Conservation (phyloP, 1,139 yeast genomes). For the Hyphopichia buzzinii region DNA sequence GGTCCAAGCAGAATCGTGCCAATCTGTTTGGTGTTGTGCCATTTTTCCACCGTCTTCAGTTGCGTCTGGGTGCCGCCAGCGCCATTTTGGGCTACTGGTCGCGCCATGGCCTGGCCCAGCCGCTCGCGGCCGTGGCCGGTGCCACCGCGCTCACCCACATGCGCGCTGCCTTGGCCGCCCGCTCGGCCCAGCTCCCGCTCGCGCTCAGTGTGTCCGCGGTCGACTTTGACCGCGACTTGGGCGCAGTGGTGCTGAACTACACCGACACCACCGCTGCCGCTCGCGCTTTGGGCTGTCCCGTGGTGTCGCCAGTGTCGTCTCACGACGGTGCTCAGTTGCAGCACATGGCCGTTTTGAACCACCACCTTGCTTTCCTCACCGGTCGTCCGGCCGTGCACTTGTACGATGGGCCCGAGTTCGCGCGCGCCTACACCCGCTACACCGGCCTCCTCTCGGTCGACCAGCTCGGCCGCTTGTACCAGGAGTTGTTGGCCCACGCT, state of each 20-base stretch:
- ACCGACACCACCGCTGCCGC: conserved; percentile 64
- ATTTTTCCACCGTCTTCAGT: conserved; percentile 58
- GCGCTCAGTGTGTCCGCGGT: conserved; percentile 73
- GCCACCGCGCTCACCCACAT: conserved; percentile 66
- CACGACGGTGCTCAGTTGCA: conserved; percentile 57
- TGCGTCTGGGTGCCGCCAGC: conserved; percentile 83
- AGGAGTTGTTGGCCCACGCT: conserved; percentile 30
- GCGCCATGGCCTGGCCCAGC: conserved; percentile 40
- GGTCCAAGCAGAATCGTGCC: conserved; percentile 54
- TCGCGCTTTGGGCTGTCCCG: conserved; percentile 63
- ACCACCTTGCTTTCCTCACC: conserved; percentile 54
- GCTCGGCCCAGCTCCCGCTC: conserved; percentile 51
- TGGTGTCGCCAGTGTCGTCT: conserved; percentile 63
- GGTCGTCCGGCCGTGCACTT: conserved; percentile 64
- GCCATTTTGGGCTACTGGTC: conserved; percentile 71
- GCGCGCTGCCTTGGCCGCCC: conserved; percentile 49
- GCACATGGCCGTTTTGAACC: conserved; percentile 63
- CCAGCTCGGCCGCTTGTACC: conserved; percentile 42
- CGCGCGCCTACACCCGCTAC: conserved; percentile 55
- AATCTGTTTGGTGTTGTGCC: conserved; percentile 61
- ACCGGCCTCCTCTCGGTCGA: conserved; percentile 45
- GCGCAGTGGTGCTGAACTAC: conserved; percentile 63
- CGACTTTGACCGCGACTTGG: conserved; percentile 56
- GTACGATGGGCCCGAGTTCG: conserved; percentile 75
- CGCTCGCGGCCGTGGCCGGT: conserved; percentile 59